Conservation (phyloP, 805 yeast species). For the Barnettozyma wickerhamii region DNA sequence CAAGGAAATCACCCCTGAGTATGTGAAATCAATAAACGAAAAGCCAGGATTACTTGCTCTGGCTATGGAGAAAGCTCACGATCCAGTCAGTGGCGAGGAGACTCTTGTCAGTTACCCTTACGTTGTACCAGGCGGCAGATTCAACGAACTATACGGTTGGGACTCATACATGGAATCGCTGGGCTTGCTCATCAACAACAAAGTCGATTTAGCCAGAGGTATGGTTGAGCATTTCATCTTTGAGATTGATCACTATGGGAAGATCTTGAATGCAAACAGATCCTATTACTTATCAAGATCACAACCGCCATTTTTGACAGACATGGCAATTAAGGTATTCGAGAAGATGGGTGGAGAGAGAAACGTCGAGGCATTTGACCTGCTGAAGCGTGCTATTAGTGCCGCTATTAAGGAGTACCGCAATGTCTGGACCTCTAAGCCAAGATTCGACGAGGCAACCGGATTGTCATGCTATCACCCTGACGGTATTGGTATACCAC, state of each 20-base stretch:
- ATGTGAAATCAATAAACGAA: conserved; percentile 67
- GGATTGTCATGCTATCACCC: conserved; percentile 91
- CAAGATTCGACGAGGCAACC: conserved; percentile 67
- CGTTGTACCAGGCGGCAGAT: conserved; percentile 96
- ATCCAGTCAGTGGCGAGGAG: conserved; percentile 46
- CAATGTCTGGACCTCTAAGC: conserved; percentile 71
- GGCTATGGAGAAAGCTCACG: conserved; percentile 54
- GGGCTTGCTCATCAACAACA: conserved; percentile 68
- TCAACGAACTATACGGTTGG: conserved; percentile 97
- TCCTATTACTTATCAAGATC: conserved; percentile 87
- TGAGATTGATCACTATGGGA: conserved; percentile 87
- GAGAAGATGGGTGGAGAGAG: conserved; percentile 48
- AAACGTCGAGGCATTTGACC: conserved; percentile 48
- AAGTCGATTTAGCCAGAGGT: conserved; percentile 71
- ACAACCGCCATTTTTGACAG: conserved; percentile 96
- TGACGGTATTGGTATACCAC: conserved; percentile 89
- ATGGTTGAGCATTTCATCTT: conserved; percentile 91
- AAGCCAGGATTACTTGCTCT: conserved; percentile 85
- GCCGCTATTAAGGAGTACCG: conserved; percentile 88
- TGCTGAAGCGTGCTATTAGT: conserved; percentile 56
- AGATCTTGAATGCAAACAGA: conserved; percentile 90
- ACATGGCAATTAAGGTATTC: conserved; percentile 75
- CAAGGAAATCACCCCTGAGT: conserved; percentile 67
- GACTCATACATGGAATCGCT: conserved; percentile 90
- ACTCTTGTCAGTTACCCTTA: conserved; percentile 70